phyloP scores from a whole-genome alignment of 495 filamentous ascomycete species.

The Hypoxylon trugodes region DNA sequence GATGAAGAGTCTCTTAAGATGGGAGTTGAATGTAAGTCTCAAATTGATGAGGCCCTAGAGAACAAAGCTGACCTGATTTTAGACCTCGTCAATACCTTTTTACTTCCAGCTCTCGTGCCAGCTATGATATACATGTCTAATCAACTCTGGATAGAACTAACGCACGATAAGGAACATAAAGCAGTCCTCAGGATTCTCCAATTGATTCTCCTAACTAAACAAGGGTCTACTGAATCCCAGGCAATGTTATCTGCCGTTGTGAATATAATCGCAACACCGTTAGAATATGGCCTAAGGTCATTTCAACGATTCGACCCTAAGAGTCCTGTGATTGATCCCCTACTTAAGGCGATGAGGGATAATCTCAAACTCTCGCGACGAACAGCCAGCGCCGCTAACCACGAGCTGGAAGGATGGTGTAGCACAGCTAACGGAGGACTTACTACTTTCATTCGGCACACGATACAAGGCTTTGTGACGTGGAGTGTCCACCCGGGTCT shows the following conservation, averaged over 20 bases:
- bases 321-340: constrained; percentile 73
- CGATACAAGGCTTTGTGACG: constrained; percentile 71
- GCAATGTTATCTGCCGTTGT: constrained; percentile 84
- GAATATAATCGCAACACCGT: constrained; percentile 77
- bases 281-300: constrained; percentile 78
- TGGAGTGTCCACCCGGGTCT: constrained; percentile 76
- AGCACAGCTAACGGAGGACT: constrained; percentile 68
- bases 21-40: constrained; percentile 81
- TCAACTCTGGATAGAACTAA: constrained; percentile 73
- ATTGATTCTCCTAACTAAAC: constrained; percentile 76
- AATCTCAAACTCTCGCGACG: constrained; percentile 71
- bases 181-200: constrained; percentile 79
- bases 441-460: constrained; percentile 66
- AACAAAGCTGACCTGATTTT: constrained; percentile 7
- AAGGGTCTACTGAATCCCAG: constrained; percentile 80
- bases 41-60: not conserved
- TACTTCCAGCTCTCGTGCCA: constrained; percentile 85
- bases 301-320: constrained; percentile 74
- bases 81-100: constrained; percentile 88
- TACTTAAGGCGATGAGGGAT: constrained; percentile 73
- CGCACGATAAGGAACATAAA: constrained; percentile 53
- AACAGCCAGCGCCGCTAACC: constrained; percentile 69
- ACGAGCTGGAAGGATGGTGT: constrained; percentile 81
- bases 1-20: constrained; percentile 83
- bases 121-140: constrained; percentile 83